Evolutionary conservation across 2,329 filamentous ascomycete species (phyloP).

Genomic region (Colletotrichum endophyticum): DNA sequence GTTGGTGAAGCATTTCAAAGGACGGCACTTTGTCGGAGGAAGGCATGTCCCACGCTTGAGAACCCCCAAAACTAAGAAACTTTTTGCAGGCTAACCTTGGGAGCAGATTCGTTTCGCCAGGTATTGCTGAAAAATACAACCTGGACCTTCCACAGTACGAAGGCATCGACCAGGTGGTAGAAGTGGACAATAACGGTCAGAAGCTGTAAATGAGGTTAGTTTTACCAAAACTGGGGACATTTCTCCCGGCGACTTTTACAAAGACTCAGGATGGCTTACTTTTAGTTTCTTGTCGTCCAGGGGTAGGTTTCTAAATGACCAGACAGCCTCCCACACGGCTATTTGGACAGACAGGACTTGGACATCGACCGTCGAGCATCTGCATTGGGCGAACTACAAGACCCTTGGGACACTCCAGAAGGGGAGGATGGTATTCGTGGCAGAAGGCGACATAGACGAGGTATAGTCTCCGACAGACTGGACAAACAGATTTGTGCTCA

Average conservation of each 20-base stretch:
- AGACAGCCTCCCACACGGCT: conserved; percentile 59
- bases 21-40: conserved; percentile 91
- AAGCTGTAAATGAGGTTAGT: conserved; percentile 51
- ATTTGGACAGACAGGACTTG: conserved; percentile 65
- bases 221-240: background rate
- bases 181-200: conserved; percentile 61
- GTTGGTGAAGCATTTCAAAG: conserved; percentile 80
- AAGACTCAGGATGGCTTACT: background rate
- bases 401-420: conserved; percentile 52
- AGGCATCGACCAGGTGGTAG: conserved; percentile 88
- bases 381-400: conserved; percentile 40
- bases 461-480: conserved; percentile 64
- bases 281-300: background rate
- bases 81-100: conserved; percentile 8
- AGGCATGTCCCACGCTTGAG: conserved; percentile 53
- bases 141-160: conserved; percentile 83
- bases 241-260: conserved; percentile 22
- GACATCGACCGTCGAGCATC: conserved; percentile 60
- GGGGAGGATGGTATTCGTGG: conserved; percentile 52
- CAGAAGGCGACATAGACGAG: conserved; percentile 65
- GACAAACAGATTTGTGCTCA: conserved; percentile 61
- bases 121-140: conserved; percentile 83
- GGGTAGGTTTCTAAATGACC: conserved; percentile 47
- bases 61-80: background rate
- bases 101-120: conserved; percentile 75